Evolutionary conservation across 257 asterid species (phyloP).

Genomic region (Plantago ovata): DNA sequence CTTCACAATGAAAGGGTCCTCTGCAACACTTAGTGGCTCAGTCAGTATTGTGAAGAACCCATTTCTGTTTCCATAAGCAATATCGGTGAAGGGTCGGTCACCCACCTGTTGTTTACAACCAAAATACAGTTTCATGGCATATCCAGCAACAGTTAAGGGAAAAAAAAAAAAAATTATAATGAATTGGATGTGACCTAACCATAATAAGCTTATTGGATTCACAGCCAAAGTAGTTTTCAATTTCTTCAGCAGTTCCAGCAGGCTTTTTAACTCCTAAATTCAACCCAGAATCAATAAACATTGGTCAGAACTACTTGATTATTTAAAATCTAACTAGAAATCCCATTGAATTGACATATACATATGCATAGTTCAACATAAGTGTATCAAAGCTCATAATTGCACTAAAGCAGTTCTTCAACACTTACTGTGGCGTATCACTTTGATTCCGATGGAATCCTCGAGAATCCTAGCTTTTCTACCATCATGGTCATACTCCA

Average conservation of each 20-base stretch:
- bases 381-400: slow-evolving; percentile 1
- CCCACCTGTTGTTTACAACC: slow-evolving; percentile 63
- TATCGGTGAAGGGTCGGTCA: slow-evolving; percentile 93
- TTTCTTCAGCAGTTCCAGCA: slow-evolving; percentile 87
- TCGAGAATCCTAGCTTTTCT: slow-evolving; percentile 71
- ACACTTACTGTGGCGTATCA: slow-evolving; percentile 70
- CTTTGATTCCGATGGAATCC: slow-evolving; percentile 77
- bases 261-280: slow-evolving; percentile 76
- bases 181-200: slow-evolving; percentile 39
- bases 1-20: slow-evolving; percentile 81
- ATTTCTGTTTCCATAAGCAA: slow-evolving; percentile 83
- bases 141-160: background rate
- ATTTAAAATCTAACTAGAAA: slow-evolving; percentile 10
- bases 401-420: no score
- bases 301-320: slow-evolving; percentile 9
- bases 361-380: background rate
- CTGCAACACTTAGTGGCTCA: slow-evolving; percentile 67
- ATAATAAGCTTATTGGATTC: slow-evolving; percentile 77
- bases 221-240: slow-evolving; percentile 76
- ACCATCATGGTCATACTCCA: slow-evolving; percentile 87
- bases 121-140: slow-evolving; percentile 14
- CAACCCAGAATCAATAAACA: slow-evolving; percentile 18
- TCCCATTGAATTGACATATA: background rate
- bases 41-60: slow-evolving; percentile 83
- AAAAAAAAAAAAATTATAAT: slow-evolving; percentile 5